A percentile compares a stretch with the other conserved stretches of the same genome.
Evolutionary conservation across 2,329 filamentous ascomycete species (phyloP).

Genomic region (Fusarium sp.): DNA sequence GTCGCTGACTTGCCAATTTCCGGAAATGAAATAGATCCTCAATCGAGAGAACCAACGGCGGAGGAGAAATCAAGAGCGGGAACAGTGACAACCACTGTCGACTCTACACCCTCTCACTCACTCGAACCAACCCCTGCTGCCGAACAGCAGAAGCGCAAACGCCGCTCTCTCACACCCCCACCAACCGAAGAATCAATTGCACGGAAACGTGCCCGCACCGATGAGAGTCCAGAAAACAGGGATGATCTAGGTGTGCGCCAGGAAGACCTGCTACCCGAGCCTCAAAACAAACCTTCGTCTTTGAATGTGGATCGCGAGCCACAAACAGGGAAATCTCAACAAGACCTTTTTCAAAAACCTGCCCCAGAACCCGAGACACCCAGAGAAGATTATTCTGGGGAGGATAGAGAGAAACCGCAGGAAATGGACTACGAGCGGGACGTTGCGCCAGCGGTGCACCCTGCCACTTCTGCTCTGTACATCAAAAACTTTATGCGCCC

Average conservation of each 20-base stretch:
- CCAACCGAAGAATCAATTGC: constrained; percentile 65
- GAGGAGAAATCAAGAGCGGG: constrained; percentile 24
- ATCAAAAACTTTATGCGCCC: constrained; percentile 93
- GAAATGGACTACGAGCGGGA: constrained; percentile 53
- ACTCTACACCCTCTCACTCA: constrained; percentile 21
- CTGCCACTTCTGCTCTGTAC: constrained; percentile 82
- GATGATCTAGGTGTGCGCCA: constrained; percentile 19
- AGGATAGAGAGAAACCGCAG: constrained; percentile 32
- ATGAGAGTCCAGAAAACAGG: constrained; percentile 39
- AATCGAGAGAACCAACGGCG: constrained; percentile 11
- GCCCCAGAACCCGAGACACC: not conserved
- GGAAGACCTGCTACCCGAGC: constrained; percentile 19
- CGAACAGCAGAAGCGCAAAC: constrained; percentile 71
- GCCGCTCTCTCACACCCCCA: constrained; percentile 72
- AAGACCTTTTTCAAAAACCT: not conserved
- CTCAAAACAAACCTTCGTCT: constrained; percentile 19
- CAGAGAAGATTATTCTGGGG: not conserved
- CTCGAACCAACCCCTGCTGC: constrained; percentile 26
- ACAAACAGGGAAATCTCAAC: constrained; percentile 8
- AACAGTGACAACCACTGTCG: constrained; percentile 21
- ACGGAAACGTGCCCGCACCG: constrained; percentile 67
- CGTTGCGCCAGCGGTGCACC: constrained; percentile 72
- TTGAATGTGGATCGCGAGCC: constrained; percentile 31
- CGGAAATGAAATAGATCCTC: constrained; percentile 20
- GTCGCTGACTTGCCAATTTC: constrained; percentile 11